phyloP scores from a whole-genome alignment of 768 basidiomycete genomes.

The Pleurotus pulmonarius region DNA sequence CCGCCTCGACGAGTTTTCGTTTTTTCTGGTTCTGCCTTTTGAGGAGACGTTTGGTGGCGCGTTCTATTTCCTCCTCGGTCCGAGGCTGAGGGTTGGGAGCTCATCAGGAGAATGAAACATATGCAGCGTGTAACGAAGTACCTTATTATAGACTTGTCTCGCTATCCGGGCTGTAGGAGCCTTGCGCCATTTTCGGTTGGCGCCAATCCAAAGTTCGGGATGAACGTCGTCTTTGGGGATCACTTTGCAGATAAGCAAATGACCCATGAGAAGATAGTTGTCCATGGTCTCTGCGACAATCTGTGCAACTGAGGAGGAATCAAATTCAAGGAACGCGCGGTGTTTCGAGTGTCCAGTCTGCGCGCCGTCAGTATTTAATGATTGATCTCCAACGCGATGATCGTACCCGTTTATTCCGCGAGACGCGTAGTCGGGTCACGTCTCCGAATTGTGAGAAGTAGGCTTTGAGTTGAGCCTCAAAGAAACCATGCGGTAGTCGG shows the following conservation, averaged over 20 bases:
- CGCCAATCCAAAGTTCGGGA: slow-evolving; percentile 94
- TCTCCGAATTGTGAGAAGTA: slow-evolving; percentile 96
- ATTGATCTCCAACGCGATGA: not conserved
- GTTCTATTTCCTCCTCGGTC: slow-evolving; percentile 64
- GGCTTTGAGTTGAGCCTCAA: slow-evolving; percentile 87
- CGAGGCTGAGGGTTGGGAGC: slow-evolving; percentile 46
- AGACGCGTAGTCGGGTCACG: slow-evolving; percentile 82
- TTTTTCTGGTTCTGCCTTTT: slow-evolving; percentile 76
- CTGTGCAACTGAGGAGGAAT: slow-evolving; percentile 81
- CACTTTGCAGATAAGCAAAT: slow-evolving; percentile 87
- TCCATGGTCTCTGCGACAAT: slow-evolving; percentile 99
- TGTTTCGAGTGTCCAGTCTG: slow-evolving; percentile 96
- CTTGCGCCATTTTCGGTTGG: slow-evolving; percentile 84
- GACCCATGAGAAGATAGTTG: slow-evolving; percentile 94
- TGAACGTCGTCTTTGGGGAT: slow-evolving; percentile 90
- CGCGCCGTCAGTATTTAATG: not conserved
- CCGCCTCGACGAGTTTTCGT: slow-evolving; percentile 71
- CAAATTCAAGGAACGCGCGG: slow-evolving; percentile 95
- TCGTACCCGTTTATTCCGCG: slow-evolving; percentile 86
- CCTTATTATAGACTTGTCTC: slow-evolving; percentile 80
- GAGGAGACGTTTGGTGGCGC: slow-evolving; percentile 64
- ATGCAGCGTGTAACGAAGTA: slow-evolving; percentile 20
- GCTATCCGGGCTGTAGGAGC: slow-evolving; percentile 74
- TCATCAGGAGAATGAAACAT: not conserved
- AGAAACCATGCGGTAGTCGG: slow-evolving; percentile 95